Base-by-base conservation (phyloP, 164 flowering plant genomes). In the Magnolia kwangsiensis region DNA sequence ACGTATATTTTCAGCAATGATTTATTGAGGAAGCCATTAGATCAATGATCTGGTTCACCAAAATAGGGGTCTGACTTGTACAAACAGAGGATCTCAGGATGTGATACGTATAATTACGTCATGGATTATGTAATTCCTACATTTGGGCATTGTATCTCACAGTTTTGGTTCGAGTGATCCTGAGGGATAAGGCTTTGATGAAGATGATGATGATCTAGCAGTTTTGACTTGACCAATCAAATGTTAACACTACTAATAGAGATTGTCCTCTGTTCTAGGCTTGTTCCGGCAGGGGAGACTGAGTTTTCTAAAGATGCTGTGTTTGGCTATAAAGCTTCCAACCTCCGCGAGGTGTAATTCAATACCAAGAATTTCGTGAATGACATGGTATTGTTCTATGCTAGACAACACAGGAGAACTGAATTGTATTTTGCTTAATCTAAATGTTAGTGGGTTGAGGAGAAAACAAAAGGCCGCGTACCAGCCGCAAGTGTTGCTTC, bases 291-390 rank as follows among this genome's bases (percentile, higher is more conserved):
- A 3, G 99, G 98, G 71, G 94, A 96, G 71, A 96, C 99, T 37
- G 98, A 94, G 83, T 96, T 96, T 86, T 95, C 99, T 51, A 94
- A 90, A 89, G 99, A 96, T 90, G 97, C 96, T 79, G 72, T 98
- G 71, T 96, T 96, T 81, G 99, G 99, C 24, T 96, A 85, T 78
- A 90, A 80, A 82, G 89, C 95, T 79, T 96, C 99, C 72, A 96
- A 94, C 80, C 95, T 96, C 3, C 81, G 96, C 49, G 92, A 92
- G 97, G 99, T 96, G 2, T 78, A 74, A 71, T 67, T 72, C 77
- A 73, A 13, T 7, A n/a, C 59, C 67, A 31, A 68, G 69, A 69
- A 61, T 6, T 58, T 51, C 27, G 49, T 68, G 18, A 31, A 45
- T 21, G 37, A 75, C 7, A 51, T 75, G 23, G 27, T 49, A 16